A percentile compares a stretch with the other conserved stretches of the same genome.
Conservation (phyloP, 441 rosid genomes). For the Flueggea neowawraea region DNA sequence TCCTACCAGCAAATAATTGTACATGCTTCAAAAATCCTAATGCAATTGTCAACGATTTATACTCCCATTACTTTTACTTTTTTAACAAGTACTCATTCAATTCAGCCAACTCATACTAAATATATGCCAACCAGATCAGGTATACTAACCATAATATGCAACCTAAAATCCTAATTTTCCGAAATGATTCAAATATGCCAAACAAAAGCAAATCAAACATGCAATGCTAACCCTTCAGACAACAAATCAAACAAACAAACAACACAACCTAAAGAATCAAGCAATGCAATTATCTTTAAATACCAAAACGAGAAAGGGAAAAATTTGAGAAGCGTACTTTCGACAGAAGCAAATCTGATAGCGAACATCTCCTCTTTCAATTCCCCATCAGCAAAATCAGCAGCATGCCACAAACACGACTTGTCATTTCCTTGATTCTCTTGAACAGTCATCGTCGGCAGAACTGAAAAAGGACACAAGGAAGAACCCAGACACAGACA, state of each 20-base stretch:
- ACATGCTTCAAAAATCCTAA: too few relatives aligned
- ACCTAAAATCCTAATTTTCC: too few relatives aligned
- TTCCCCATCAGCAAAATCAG: conserved; percentile 89
- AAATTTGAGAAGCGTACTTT: conserved; percentile 45
- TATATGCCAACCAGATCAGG: too few relatives aligned
- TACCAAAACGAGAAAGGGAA: neutral
- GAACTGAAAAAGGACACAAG: conserved; percentile 32
- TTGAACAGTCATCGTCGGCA: conserved; percentile 63
- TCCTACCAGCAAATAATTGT: too few relatives aligned
- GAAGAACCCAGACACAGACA: neutral
- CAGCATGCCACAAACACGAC: conserved; percentile 88
- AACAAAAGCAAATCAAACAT: too few relatives aligned
- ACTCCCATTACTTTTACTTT: too few relatives aligned
- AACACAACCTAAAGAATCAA: neutral
- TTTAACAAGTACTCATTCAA: too few relatives aligned
- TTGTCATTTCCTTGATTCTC: conserved; percentile 87
- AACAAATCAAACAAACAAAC: neutral
- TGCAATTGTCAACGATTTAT: too few relatives aligned
- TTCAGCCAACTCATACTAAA: too few relatives aligned
- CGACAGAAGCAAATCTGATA: conserved; percentile 71
- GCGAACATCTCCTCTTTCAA: conserved; percentile 84
- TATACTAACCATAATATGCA: too few relatives aligned
- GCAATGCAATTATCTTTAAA: neutral
- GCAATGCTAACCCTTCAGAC: too few relatives aligned
- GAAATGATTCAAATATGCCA: too few relatives aligned